These are phyloP conservation scores for Neofusicoccum laricinum DNA, from an alignment of 2,329 filamentous ascomycete species.

Conservation along the genomic window DNA sequence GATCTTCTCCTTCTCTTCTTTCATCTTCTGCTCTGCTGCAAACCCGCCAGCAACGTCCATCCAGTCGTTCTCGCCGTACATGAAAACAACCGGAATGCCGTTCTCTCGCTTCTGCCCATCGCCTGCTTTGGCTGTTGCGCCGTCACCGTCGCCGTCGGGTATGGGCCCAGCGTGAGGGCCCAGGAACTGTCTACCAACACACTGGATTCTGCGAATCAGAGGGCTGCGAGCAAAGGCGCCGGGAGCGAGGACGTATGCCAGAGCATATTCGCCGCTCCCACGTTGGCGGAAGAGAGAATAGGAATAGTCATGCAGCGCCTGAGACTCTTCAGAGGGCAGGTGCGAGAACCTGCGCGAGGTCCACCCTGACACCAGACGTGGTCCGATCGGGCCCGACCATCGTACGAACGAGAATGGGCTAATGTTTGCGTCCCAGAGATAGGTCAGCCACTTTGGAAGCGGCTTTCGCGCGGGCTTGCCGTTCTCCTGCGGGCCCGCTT, in stretches of 20 bases:
- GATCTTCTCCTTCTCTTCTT: constrained; percentile 60
- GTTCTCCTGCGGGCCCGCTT: constrained; percentile 34
- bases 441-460: constrained; percentile 80
- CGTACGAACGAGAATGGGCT: constrained; percentile 91
- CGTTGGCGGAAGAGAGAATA: constrained; percentile 92
- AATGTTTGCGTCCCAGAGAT: constrained; percentile 95
- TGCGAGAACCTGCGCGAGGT: constrained; percentile 90
- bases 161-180: constrained; percentile 24
- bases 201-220: constrained; percentile 80
- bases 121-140: constrained; percentile 21
- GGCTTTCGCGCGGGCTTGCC: constrained; percentile 26
- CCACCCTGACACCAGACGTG: constrained; percentile 91
- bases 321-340: constrained; percentile 73
- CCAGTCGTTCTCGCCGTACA: constrained; percentile 99
- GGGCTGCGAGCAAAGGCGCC: constrained; percentile 89
- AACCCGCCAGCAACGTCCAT: constrained; percentile 91
- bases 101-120: constrained; percentile 48
- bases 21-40: constrained; percentile 75
- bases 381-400: constrained; percentile 83
- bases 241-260: constrained; percentile 88
- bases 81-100: constrained; percentile 80
- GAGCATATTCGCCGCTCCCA: constrained; percentile 89
- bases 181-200: constrained; percentile 72
- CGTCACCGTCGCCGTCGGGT: constrained; percentile 22
- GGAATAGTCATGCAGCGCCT: constrained; percentile 86